A percentile compares a stretch with the other conserved stretches of the same genome.
These are phyloP conservation scores for Lenwebbia sp. DNA, from an alignment of 345 rosid species.

Conservation along the genomic window DNA sequence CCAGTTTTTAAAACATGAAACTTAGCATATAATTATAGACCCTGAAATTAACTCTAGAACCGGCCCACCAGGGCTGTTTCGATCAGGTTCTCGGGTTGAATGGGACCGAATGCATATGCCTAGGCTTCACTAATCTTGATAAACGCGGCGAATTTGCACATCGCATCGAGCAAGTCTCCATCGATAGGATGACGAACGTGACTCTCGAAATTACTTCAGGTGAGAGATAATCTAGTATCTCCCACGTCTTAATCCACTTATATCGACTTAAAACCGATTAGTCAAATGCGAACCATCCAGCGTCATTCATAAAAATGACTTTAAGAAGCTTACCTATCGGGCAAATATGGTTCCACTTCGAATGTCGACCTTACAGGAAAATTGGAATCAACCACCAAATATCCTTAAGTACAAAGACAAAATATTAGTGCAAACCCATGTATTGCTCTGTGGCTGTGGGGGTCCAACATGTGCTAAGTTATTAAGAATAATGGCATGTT, in stretches of 20 bases:
- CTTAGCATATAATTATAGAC: neutral
- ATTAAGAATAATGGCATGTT: too few species aligned
- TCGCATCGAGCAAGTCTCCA: neutral
- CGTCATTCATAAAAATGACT: neutral
- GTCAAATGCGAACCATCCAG: neutral
- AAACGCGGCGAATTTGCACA: neutral
- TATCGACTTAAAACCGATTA: neutral
- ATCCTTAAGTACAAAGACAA: neutral
- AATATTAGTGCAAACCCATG: neutral
- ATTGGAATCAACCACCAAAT: neutral
- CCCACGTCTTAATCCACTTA: neutral
- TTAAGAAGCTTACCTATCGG: neutral
- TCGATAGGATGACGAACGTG: neutral
- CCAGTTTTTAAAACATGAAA: neutral
- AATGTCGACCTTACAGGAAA: fast-evolving
- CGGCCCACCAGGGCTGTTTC: too few species aligned
- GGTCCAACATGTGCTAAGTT: neutral
- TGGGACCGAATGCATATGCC: neutral
- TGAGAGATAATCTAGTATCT: neutral
- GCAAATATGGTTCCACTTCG: neutral
- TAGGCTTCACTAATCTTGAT: neutral
- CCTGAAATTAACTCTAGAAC: too few species aligned
- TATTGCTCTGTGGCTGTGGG: neutral
- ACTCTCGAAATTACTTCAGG: neutral
- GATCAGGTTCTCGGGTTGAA: too few species aligned